Evolutionary conservation across 352 stramenopile species (phyloP).

Genomic region (Lagenidium giganteum): DNA sequence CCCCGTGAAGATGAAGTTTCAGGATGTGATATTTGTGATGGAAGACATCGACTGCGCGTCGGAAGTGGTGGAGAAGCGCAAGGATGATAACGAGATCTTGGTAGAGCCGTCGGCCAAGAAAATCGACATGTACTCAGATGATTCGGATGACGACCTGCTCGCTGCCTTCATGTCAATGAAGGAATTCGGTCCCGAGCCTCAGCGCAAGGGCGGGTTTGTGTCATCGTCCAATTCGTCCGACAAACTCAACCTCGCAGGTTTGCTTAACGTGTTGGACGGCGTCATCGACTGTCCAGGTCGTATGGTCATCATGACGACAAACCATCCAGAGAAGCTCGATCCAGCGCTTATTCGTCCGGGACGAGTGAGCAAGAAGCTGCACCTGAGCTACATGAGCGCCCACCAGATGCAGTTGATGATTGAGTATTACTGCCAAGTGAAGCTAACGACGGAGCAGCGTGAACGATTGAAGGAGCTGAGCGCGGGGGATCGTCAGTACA

Average conservation of each 20-base stretch:
- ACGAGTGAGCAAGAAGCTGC: conserved; percentile 63
- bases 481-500: neutral
- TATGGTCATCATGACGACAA: conserved; percentile 87
- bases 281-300: conserved; percentile 70
- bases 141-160: conserved; percentile 20
- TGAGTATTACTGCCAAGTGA: conserved; percentile 29
- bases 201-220: neutral
- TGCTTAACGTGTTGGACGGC: conserved; percentile 83
- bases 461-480: conserved; percentile 9
- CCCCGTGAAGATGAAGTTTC: conserved; percentile 37
- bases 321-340: conserved; percentile 87
- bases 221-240: conserved; percentile 8
- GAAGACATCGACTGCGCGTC: conserved; percentile 67
- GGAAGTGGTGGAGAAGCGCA: conserved; percentile 32
- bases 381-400: conserved; percentile 34
- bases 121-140: too few species aligned
- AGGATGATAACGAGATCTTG: neutral
- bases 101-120: neutral
- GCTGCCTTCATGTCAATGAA: too few species aligned
- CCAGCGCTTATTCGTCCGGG: conserved; percentile 25
- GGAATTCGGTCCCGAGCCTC: neutral
- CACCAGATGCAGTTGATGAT: conserved; percentile 22
- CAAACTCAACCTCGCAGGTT: conserved; percentile 52
- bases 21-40: conserved; percentile 76
- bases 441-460: conserved; percentile 8